Conservation (phyloP, 257 asterid genomes). For the Gardenia jasminoides region DNA sequence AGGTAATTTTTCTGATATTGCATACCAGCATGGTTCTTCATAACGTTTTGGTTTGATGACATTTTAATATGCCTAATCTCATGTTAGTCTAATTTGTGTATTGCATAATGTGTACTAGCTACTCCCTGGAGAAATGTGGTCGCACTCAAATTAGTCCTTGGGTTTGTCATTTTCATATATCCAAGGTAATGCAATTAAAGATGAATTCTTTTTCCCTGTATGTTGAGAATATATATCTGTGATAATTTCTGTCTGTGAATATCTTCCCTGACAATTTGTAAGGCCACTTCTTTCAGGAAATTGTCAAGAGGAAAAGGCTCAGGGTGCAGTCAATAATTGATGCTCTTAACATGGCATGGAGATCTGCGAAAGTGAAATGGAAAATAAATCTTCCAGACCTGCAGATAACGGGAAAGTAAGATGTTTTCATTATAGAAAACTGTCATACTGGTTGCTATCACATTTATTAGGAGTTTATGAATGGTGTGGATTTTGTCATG, state of each 20-base stretch:
- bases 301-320: slow-evolving; percentile 49
- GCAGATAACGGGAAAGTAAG: slow-evolving; percentile 63
- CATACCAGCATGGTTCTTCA: not conserved
- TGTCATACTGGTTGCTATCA: slow-evolving; percentile 1
- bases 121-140: slow-evolving; percentile 35
- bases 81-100: slow-evolving; percentile 27
- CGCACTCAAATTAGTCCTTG: slow-evolving; percentile 49
- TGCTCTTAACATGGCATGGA: slow-evolving; percentile 54
- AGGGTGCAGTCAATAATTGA: slow-evolving; percentile 48
- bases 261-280: not conserved
- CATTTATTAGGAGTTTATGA: not conserved
- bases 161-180: slow-evolving; percentile 74
- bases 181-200: slow-evolving; percentile 54
- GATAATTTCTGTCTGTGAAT: slow-evolving; percentile 4
- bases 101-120: slow-evolving; percentile 33
- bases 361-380: slow-evolving; percentile 35
- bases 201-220: slow-evolving; percentile 1
- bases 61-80: slow-evolving; percentile 11
- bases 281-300: slow-evolving; percentile 51
- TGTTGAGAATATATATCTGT: not conserved
- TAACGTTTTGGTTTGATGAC: slow-evolving; percentile 11
- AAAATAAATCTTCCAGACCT: slow-evolving; percentile 52
- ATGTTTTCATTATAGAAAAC: slow-evolving; percentile 15
- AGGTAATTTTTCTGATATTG: slow-evolving; percentile 38
- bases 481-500: not conserved